A percentile compares a stretch with the other conserved stretches of the same genome.
These are phyloP conservation scores for Thermomyces lanuginosus DNA, from an alignment of 2,329 filamentous ascomycete genomes.

Conservation along the genomic window DNA sequence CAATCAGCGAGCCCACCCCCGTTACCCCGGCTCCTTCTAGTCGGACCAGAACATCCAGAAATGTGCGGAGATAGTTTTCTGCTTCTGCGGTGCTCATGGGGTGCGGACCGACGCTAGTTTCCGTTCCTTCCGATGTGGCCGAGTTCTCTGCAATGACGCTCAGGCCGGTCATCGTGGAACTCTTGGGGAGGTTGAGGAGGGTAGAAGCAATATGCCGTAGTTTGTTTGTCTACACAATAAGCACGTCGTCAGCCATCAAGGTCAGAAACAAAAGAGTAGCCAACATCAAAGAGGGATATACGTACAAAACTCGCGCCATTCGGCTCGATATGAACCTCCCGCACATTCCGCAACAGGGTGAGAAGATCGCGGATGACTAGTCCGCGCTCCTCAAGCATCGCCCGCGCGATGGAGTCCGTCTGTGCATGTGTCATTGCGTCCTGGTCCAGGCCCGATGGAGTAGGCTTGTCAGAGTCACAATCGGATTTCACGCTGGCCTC, in stretches of 20 bases:
- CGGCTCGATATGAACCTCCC: slow-evolving; percentile 69
- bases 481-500: slow-evolving; percentile 10
- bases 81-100: slow-evolving; percentile 33
- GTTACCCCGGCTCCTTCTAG: slow-evolving; percentile 46
- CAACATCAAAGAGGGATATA: slow-evolving; percentile 11
- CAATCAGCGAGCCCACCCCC: slow-evolving; percentile 3
- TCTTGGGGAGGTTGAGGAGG: slow-evolving; percentile 45
- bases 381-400: slow-evolving; percentile 61
- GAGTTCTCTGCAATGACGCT: slow-evolving; percentile 1
- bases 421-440: slow-evolving; percentile 20
- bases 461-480: slow-evolving; percentile 5
- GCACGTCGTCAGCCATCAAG: slow-evolving; percentile 7
- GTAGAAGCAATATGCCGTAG: slow-evolving; percentile 73
- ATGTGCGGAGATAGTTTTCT: slow-evolving; percentile 54
- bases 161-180: slow-evolving; percentile 1
- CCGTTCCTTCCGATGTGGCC: slow-evolving; percentile 1
- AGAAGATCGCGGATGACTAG: slow-evolving; percentile 68
- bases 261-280: slow-evolving; percentile 13
- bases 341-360: slow-evolving; percentile 57
- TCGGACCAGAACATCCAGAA: slow-evolving; percentile 58
- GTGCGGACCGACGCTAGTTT: slow-evolving; percentile 12
- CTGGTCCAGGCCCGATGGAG: slow-evolving; percentile 15
- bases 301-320: slow-evolving; percentile 49
- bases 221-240: slow-evolving; percentile 48
- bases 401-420: slow-evolving; percentile 38